phyloP scores from a whole-genome alignment of 768 basidiomycete genomes.

The Termitomyces eurrhizus region DNA sequence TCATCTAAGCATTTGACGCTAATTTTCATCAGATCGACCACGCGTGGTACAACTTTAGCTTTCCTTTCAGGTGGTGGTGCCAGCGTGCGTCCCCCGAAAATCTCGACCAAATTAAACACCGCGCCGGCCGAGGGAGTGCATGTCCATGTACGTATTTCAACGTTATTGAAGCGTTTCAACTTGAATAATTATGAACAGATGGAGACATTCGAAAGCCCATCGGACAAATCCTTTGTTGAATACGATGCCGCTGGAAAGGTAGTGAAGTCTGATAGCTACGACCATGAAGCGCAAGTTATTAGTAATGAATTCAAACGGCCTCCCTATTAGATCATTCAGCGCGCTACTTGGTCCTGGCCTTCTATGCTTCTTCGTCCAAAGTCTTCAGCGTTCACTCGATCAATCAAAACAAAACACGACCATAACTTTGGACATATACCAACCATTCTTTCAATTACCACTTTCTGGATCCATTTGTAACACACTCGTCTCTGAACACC shows the following conservation, averaged over 20 bases:
- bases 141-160: constrained; percentile 43
- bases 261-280: constrained; percentile 41
- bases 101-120: constrained; percentile 30
- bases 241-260: constrained; percentile 58
- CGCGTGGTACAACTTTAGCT: constrained; percentile 53
- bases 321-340: constrained; percentile 29
- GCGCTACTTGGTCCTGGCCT: background rate
- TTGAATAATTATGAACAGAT: constrained; percentile 38
- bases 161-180: background rate
- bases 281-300: constrained; percentile 57
- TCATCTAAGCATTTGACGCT: background rate
- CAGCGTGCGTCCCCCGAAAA: constrained; percentile 27
- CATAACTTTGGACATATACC: background rate
- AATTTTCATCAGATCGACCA: constrained; percentile 27
- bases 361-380: background rate
- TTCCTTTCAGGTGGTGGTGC: constrained; percentile 44
- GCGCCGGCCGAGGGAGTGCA: constrained; percentile 50
- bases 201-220: constrained; percentile 55
- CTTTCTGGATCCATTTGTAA: background rate
- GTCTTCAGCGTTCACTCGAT: background rate
- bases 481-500: background rate
- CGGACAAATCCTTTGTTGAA: constrained; percentile 39
- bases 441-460: background rate
- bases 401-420: background rate
- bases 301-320: constrained; percentile 64